These are phyloP conservation scores for Botrytis squamosa DNA, from an alignment of 2,329 filamentous ascomycete species.

Conservation along the genomic window DNA sequence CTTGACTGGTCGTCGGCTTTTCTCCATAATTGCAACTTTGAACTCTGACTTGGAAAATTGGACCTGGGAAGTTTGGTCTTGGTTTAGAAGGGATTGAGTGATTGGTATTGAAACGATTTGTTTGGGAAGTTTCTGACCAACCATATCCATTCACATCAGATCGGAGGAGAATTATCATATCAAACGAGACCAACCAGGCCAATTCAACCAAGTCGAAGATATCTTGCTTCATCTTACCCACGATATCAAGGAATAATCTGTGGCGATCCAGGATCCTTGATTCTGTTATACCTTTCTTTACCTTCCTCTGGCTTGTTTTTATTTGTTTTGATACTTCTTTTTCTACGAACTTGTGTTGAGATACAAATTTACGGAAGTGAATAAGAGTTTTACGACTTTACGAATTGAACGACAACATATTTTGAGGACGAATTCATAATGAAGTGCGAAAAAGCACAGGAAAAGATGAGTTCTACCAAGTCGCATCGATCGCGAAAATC, in stretches of 20 bases:
- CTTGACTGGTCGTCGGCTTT: not conserved
- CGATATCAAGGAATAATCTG: conserved; percentile 17
- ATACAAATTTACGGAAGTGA: not conserved
- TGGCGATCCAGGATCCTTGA: not conserved
- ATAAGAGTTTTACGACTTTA: not conserved
- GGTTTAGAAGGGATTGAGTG: not conserved
- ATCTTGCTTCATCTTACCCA: conserved; percentile 3
- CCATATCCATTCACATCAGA: conserved; percentile 4
- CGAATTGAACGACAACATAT: not conserved
- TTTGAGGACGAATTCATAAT: not conserved
- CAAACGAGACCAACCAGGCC: not conserved
- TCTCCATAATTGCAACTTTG: not conserved
- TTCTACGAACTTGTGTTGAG: not conserved
- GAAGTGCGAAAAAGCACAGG: not conserved
- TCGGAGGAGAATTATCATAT: not conserved
- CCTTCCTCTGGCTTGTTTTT: not conserved
- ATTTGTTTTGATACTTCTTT: not conserved
- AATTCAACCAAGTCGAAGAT: not conserved
- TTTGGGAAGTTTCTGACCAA: not conserved
- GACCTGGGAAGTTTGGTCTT: conserved; percentile 7
- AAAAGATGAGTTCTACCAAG: conserved; percentile 24
- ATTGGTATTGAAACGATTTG: conserved; percentile 6
- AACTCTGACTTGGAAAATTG: not conserved
- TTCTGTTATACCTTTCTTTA: not conserved
- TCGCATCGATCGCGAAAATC: conserved; percentile 22